Evolutionary conservation across 768 basidiomycete species (phyloP), one percentile per base, ranked within the genome.

Genomic region (Phanerochaete carnosa): DNA sequence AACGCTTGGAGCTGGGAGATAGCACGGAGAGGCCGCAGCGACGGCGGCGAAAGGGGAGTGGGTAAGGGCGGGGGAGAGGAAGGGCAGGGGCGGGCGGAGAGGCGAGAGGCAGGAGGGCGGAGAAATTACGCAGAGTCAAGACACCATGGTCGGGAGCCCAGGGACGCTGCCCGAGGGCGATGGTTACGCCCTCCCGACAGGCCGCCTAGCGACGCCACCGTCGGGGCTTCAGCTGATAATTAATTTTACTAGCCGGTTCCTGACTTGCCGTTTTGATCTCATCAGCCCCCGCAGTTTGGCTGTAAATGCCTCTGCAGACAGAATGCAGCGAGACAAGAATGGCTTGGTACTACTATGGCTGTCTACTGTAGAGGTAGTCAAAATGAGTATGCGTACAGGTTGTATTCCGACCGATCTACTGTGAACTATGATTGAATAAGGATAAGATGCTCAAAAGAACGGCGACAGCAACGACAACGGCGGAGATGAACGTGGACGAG

Each of bases 181-280:
- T 32, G 52, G 29, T 54, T 29, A 30, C 28, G 52, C 8, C 29
- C 15, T 12, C 11, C 32, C 35, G 30, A 39, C 47, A 25, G 47
- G 16, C 29, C 59, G 51, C 59, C 53, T 60, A 47, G 51, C 59
- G 59, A 60, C 59, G 59, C 59, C 51, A 51, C 30, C 13, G 47
- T 16, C 39, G 29, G n/a, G n/a, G n/a, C 32, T 58, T 5, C 45
- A 26, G 25, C 25, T 59, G 58, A 53, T 60, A 22, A 43, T 28
- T 16, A 22, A 23, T 26, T 52, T 49, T 43, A 45, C 43, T 45
- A 16, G 15, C 50, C 50, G n/a, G 46, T 50, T 46, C 43, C 30
- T 56, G 45, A 25, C 33, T 16, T 28, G 22, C 60, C 28, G 43
- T 5, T 22, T 29, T 29, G 46, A 46, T 49, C 26, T 9, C 54